Conservation (phyloP, 78 protist species). For the Speleostelium caveatum region DNA sequence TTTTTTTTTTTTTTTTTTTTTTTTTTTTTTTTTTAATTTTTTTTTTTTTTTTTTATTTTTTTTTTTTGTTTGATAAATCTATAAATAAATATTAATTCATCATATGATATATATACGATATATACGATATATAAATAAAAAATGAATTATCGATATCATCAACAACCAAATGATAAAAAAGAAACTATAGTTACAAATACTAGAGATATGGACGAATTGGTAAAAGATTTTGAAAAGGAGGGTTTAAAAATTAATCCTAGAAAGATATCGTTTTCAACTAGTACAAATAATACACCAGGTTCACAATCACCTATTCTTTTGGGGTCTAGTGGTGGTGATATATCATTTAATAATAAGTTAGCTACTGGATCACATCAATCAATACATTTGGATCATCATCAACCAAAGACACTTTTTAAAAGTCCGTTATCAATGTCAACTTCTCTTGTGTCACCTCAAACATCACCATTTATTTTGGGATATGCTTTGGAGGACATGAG, state of each 20-base stretch:
- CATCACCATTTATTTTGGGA: slow-evolving; percentile 66
- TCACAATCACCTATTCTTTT: slow-evolving; percentile 2
- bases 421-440: slow-evolving; percentile 8
- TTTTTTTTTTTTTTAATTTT: no score
- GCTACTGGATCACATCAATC: neutral
- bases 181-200: neutral
- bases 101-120: neutral
- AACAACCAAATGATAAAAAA: neutral
- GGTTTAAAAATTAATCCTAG: slow-evolving; percentile 22
- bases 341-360: neutral
- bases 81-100: no score
- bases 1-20: no score
- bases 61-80: no score
- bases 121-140: neutral
- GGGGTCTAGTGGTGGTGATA: neutral
- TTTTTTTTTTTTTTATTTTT: no score
- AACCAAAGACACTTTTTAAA: neutral
- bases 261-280: neutral
- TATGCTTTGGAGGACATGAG: slow-evolving; percentile 75
- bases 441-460: slow-evolving; percentile 17
- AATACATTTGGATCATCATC: neutral
- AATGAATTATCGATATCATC: neutral
- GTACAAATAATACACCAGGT: slow-evolving; percentile 9
- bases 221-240: slow-evolving; percentile 35
- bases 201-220: neutral